These are phyloP conservation scores for Gillenia trifoliata DNA, from an alignment of 306 rosid species.

Conservation along the genomic window DNA sequence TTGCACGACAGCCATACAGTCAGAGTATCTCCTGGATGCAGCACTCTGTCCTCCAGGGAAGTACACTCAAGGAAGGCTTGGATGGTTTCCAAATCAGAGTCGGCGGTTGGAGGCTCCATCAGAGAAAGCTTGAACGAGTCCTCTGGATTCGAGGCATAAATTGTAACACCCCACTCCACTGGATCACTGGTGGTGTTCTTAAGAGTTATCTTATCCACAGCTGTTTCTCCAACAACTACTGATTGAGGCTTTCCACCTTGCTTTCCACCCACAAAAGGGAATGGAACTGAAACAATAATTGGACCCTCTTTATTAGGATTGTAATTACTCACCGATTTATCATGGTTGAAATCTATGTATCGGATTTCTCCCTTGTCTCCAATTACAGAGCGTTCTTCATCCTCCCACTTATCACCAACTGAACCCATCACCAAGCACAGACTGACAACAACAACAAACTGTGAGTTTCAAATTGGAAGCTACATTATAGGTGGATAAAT, in stretches of 20 bases:
- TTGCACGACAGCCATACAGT: conserved; percentile 85
- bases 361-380: conserved; percentile 74
- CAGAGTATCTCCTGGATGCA: conserved; percentile 66
- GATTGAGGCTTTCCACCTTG: conserved; percentile 72
- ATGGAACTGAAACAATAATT: conserved; percentile 60
- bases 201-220: conserved; percentile 49
- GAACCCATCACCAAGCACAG: conserved; percentile 47
- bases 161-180: conserved; percentile 68
- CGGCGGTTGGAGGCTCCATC: conserved; percentile 55
- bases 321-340: conserved; percentile 68
- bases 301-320: conserved; percentile 44
- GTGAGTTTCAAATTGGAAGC: conserved; percentile 2
- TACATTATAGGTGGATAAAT: not conserved
- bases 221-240: conserved; percentile 43
- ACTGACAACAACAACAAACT: conserved; percentile 14
- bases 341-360: conserved; percentile 72
- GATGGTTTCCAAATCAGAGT: conserved; percentile 30
- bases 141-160: conserved; percentile 71
- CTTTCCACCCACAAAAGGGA: conserved; percentile 51
- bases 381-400: conserved; percentile 73
- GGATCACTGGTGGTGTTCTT: conserved; percentile 64
- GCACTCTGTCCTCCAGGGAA: conserved; percentile 72
- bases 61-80: conserved; percentile 49
- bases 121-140: conserved; percentile 74
- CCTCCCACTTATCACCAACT: conserved; percentile 45